phyloP scores from a whole-genome alignment of 108 stramenopile genomes.

The Skeletonema menzelii region DNA sequence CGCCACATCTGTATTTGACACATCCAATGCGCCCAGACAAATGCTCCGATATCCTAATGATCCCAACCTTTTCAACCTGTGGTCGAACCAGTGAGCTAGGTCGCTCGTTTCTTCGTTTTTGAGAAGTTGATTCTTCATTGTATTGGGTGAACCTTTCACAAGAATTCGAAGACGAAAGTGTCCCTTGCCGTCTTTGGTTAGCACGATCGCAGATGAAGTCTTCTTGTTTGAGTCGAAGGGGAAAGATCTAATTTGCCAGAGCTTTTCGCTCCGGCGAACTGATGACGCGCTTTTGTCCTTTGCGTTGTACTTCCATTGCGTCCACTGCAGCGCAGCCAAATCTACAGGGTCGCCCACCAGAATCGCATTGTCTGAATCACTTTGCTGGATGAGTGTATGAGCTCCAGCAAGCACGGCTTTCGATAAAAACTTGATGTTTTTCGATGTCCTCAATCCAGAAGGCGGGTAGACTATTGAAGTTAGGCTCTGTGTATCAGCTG shows the following conservation, averaged over 20 bases:
- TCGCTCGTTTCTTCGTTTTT: slow-evolving; percentile 5
- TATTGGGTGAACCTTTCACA: slow-evolving; percentile 61
- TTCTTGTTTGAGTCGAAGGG: slow-evolving; percentile 63
- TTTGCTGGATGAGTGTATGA: slow-evolving; percentile 52
- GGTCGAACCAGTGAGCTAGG: slow-evolving; percentile 19
- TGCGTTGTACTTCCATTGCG: slow-evolving; percentile 59
- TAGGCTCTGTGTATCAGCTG: slow-evolving; percentile 62
- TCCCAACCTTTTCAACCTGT: slow-evolving; percentile 34
- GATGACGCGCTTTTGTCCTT: slow-evolving; percentile 2
- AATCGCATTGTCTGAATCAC: neutral
- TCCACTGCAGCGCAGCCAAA: slow-evolving; percentile 44
- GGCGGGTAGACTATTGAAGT: slow-evolving; percentile 34
- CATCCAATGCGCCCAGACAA: slow-evolving; percentile 51
- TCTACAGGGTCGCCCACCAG: slow-evolving; percentile 78
- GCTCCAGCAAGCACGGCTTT: slow-evolving; percentile 69
- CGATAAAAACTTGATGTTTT: slow-evolving; percentile 10
- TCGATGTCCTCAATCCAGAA: neutral
- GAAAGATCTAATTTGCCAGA: slow-evolving; percentile 70
- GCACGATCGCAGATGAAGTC: slow-evolving; percentile 58
- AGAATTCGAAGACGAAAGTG: slow-evolving; percentile 33
- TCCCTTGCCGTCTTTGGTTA: slow-evolving; percentile 33
- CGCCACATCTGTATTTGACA: slow-evolving; percentile 16
- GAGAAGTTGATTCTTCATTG: slow-evolving; percentile 18
- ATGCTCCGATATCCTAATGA: slow-evolving; percentile 52
- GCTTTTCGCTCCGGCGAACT: slow-evolving; percentile 1